Conservation (phyloP, 305 asterid genomes). For the Petunia hybrid region DNA sequence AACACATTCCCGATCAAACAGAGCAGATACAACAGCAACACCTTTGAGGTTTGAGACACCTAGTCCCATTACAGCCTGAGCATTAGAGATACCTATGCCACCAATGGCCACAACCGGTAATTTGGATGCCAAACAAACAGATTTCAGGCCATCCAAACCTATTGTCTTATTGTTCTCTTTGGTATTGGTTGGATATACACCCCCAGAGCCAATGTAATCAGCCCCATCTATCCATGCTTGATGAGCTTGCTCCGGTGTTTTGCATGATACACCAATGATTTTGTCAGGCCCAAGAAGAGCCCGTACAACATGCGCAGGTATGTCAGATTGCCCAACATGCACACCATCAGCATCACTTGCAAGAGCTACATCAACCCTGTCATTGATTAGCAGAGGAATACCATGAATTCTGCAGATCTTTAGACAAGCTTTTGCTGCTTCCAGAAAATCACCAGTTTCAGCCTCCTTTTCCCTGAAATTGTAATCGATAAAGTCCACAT, state of each 20-base stretch:
- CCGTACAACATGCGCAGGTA: constrained; percentile 76
- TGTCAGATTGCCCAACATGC: constrained; percentile 95
- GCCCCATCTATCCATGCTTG: constrained; percentile 89
- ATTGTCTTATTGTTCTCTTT: constrained; percentile 73
- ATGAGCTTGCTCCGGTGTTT: constrained; percentile 84
- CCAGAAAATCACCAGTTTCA: constrained; percentile 74
- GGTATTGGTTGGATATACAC: constrained; percentile 88
- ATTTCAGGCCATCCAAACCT: constrained; percentile 83
- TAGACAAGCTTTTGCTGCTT: constrained; percentile 78
- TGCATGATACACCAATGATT: constrained; percentile 92
- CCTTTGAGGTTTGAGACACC: constrained; percentile 70
- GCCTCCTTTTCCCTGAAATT: constrained; percentile 80
- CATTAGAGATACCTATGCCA: constrained; percentile 78
- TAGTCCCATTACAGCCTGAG: constrained; percentile 60
- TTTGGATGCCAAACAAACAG: constrained; percentile 70
- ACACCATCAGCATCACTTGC: constrained; percentile 96
- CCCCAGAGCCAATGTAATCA: constrained; percentile 94
- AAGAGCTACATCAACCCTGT: constrained; percentile 83
- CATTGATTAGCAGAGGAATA: constrained; percentile 83
- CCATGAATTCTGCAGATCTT: constrained; percentile 64
- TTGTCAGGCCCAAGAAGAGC: constrained; percentile 82
- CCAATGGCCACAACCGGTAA: constrained; percentile 96
- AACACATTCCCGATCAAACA: constrained; percentile 83
- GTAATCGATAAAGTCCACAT: constrained; percentile 5
- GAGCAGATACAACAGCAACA: constrained; percentile 91